These are phyloP conservation scores for Daldinia childiae DNA, from an alignment of 495 filamentous ascomycete species.

Conservation along the genomic window DNA sequence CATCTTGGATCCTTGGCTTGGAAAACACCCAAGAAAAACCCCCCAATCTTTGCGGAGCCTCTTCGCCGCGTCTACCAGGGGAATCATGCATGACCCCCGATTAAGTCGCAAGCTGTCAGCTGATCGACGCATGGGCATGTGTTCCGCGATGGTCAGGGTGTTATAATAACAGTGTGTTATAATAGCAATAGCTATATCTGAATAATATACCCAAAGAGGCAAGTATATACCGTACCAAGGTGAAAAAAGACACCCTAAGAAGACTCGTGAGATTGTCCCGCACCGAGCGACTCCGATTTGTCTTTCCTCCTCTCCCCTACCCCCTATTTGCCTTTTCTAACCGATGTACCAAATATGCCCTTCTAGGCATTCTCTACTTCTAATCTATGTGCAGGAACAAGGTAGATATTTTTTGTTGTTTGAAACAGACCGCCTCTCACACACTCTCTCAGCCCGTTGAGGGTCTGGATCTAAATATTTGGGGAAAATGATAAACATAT, in stretches of 20 bases:
- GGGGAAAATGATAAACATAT: conserved; percentile 10
- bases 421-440: conserved; percentile 41
- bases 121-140: conserved; percentile 39
- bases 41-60: conserved; percentile 33
- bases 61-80: conserved; percentile 27
- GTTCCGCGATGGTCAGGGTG: not conserved
- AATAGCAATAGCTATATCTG: conserved; percentile 20
- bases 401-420: conserved; percentile 20
- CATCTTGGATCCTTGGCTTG: conserved; percentile 12
- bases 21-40: not conserved
- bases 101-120: conserved; percentile 33
- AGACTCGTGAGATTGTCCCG: conserved; percentile 41
- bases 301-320: conserved; percentile 10
- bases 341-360: conserved; percentile 33
- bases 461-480: conserved; percentile 30
- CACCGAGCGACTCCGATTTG: conserved; percentile 38
- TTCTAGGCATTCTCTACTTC: conserved; percentile 34
- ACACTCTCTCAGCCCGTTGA: conserved; percentile 38
- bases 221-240: conserved; percentile 39
- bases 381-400: conserved; percentile 44
- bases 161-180: conserved; percentile 31
- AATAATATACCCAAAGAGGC: conserved; percentile 42
- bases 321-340: conserved; percentile 38
- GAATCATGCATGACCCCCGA: conserved; percentile 17
- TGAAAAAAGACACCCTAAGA: conserved; percentile 12